Evolutionary conservation across 1,284 basidiomycete genomes (phyloP), one percentile per base, ranked within the genome.

Genomic region (Irpex sp.): DNA sequence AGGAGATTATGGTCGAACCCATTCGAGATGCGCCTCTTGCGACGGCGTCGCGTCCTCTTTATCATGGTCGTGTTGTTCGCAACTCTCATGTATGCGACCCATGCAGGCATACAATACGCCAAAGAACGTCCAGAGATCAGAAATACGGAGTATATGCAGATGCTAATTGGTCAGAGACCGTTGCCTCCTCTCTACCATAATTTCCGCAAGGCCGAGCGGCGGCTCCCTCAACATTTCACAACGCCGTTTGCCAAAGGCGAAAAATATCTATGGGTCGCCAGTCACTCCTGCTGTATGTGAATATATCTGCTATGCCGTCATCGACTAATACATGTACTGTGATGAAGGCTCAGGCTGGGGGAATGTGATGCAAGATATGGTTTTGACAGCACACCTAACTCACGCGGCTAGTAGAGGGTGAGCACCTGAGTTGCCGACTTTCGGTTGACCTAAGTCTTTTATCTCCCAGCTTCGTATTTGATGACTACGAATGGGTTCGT

Each of bases 331-430:
- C 15, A 52, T 48, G 34, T 38, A 9, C 38, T 13, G 17, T 15
- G 36, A 4, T 48, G 5, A 52, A 78, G 79, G 70, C 52, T 76
- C 75, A 1, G 79, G 77, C 3, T 80, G 76, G 78, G 79, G 74
- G 0, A 81, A 80, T 49, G 71, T 79, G 3, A 77, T 81, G 74
- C 78, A 80, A 63, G 79, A 81, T 58, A 69, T 73, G 62, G 67
- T 78, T 21, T 69, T 80, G 69, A 75, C 70, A 63, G 68, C 65
- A 36, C 65, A 75, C 26, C 68, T 79, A 7, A 76, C 75, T 0
- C 72, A 79, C 61, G 57, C 66, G 4, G 64, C 70, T 5, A 71
- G 73, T 58, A 69, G 75, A 62, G 73, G 75, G 76, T 79, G 61
- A 70, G 78, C 72, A 7, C 40, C 21, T 26, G 31, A 9, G 19